Conservation (phyloP, 257 asterid species). For the Penstemon newberryi region DNA sequence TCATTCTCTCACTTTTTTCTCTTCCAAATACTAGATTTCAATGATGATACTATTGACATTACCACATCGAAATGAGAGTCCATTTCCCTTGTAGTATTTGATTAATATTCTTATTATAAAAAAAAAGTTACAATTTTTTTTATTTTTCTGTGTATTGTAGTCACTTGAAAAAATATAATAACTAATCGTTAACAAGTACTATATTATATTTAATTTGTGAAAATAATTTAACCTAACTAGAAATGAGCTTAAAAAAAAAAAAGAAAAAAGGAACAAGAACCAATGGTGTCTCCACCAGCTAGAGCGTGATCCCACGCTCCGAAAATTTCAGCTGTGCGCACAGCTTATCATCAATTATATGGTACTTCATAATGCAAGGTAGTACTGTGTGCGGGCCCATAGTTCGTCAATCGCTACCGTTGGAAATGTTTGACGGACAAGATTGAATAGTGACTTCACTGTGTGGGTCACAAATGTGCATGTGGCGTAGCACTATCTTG, state of each 20-base stretch:
- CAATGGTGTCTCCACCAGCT: neutral
- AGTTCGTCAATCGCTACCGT: slow-evolving; percentile 32
- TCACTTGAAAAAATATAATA: too few species aligned
- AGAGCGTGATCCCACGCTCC: slow-evolving; percentile 11
- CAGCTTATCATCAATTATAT: slow-evolving; percentile 25
- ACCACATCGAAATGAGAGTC: too few species aligned
- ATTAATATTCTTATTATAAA: too few species aligned
- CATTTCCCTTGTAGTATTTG: too few species aligned
- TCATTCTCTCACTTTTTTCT: too few species aligned
- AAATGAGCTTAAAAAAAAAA: neutral
- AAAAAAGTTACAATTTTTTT: too few species aligned
- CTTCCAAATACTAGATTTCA: too few species aligned
- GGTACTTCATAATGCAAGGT: slow-evolving; percentile 21
- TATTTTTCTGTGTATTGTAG: too few species aligned
- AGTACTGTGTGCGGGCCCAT: slow-evolving; percentile 29
- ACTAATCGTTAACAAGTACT: too few species aligned
- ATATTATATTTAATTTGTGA: neutral
- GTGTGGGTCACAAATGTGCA: neutral
- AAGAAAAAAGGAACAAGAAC: neutral
- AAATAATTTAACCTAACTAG: neutral
- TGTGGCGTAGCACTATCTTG: slow-evolving; percentile 17
- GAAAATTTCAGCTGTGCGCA: neutral
- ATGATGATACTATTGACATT: too few species aligned
- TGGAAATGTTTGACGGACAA: slow-evolving; percentile 26
- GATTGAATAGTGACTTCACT: slow-evolving; percentile 32